Evolutionary conservation across 805 yeast genomes (phyloP).

Genomic region (Blastobotrys terrestris): DNA sequence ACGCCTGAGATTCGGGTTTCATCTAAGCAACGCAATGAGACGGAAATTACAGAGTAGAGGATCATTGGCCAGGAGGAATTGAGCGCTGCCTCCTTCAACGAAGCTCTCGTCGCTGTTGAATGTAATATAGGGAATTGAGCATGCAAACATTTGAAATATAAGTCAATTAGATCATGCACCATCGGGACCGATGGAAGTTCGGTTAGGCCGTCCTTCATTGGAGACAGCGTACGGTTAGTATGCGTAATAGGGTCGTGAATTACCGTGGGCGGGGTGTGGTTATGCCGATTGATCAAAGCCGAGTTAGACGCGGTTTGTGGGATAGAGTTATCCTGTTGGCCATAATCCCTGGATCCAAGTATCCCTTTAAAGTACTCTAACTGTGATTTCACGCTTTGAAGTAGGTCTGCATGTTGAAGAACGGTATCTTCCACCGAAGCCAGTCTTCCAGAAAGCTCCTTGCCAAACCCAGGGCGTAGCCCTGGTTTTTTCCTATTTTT

Average conservation of each 20-base stretch:
- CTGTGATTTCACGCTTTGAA: not conserved
- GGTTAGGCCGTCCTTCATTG: not conserved
- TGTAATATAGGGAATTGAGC: slow-evolving; percentile 81
- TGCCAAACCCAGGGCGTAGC: slow-evolving; percentile 23
- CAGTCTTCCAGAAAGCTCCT: slow-evolving; percentile 17
- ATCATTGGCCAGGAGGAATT: slow-evolving; percentile 11
- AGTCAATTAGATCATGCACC: slow-evolving; percentile 44
- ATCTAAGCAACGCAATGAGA: slow-evolving; percentile 19
- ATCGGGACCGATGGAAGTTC: slow-evolving; percentile 11
- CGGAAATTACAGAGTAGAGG: slow-evolving; percentile 19
- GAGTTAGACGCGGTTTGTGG: too few species aligned
- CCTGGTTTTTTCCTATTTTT: slow-evolving; percentile 23
- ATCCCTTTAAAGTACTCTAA: not conserved
- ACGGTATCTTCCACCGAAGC: slow-evolving; percentile 10
- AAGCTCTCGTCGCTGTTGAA: slow-evolving; percentile 9
- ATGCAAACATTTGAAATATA: slow-evolving; percentile 71
- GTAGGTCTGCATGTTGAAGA: not conserved
- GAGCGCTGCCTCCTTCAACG: slow-evolving; percentile 1
- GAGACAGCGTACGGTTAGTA: not conserved
- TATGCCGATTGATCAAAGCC: too few species aligned
- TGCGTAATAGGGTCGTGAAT: not conserved
- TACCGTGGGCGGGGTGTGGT: too few species aligned
- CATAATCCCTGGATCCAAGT: not conserved
- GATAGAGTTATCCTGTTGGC: too few species aligned
- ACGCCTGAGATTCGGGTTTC: slow-evolving; percentile 6